Evolutionary conservation across 306 rosid genomes (phyloP).

Genomic region (Potentilla sterilis): DNA sequence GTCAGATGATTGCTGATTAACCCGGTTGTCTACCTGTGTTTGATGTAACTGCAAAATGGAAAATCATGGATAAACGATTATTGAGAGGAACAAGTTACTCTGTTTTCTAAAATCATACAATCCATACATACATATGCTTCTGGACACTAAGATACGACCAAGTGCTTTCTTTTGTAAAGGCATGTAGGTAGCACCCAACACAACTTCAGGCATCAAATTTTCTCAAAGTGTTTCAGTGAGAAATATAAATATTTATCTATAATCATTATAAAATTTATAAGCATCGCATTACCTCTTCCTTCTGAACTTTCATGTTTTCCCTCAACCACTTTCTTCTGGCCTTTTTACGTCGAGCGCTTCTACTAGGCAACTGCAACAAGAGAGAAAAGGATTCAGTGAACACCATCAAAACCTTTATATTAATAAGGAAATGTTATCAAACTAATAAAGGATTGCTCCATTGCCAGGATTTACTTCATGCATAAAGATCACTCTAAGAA

Average conservation of each 20-base stretch:
- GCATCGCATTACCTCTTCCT: slow-evolving; percentile 53
- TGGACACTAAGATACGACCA: background rate
- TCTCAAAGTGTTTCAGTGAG: background rate
- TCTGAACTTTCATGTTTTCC: slow-evolving; percentile 52
- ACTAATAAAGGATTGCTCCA: background rate
- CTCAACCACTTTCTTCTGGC: slow-evolving; percentile 79
- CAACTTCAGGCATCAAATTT: background rate
- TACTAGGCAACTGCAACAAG: slow-evolving; percentile 59
- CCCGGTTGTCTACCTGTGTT: slow-evolving; percentile 33
- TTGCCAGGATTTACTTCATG: slow-evolving; percentile 1
- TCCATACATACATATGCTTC: background rate
- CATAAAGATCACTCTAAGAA: background rate
- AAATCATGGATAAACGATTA: slow-evolving; percentile 16
- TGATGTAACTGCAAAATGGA: slow-evolving; percentile 48
- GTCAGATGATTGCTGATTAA: slow-evolving; percentile 37
- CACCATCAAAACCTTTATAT: background rate
- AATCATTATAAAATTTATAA: slow-evolving; percentile 1
- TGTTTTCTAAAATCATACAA: background rate
- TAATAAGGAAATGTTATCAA: background rate
- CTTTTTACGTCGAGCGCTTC: slow-evolving; percentile 89
- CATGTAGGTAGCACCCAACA: background rate
- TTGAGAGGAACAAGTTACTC: slow-evolving; percentile 1
- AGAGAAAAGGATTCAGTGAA: slow-evolving; percentile 5
- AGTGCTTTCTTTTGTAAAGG: background rate
- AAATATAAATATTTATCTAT: slow-evolving; percentile 7